These are phyloP conservation scores for Yamadazyma sp. DNA, from an alignment of 1,139 yeast genomes.

Conservation along the genomic window DNA sequence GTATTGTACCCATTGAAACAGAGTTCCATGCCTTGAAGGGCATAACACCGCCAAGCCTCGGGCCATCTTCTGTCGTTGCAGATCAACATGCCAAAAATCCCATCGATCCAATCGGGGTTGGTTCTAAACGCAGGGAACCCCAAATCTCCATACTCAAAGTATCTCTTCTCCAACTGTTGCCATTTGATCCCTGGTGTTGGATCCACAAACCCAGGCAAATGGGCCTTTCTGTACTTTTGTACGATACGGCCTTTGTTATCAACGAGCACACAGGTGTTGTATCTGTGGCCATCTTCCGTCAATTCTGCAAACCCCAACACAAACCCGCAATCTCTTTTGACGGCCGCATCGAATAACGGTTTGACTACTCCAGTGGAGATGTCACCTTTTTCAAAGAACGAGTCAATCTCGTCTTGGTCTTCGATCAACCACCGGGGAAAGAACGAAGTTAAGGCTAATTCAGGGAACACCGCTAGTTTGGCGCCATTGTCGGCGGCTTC, in stretches of 20 bases:
- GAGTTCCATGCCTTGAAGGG: slow-evolving; percentile 30
- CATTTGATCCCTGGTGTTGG: slow-evolving; percentile 26
- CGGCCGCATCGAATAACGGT: slow-evolving; percentile 32
- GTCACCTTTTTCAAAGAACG: slow-evolving; percentile 32
- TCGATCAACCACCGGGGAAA: slow-evolving; percentile 27
- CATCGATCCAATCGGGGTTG: slow-evolving; percentile 29
- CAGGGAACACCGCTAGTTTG: slow-evolving; percentile 25
- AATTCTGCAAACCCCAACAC: slow-evolving; percentile 35
- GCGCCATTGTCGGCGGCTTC: slow-evolving; percentile 20
- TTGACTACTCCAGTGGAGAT: slow-evolving; percentile 21
- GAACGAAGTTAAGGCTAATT: slow-evolving; percentile 24
- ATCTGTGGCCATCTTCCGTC: slow-evolving; percentile 32
- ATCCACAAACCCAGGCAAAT: slow-evolving; percentile 29
- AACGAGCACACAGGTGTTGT: slow-evolving; percentile 29
- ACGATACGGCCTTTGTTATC: slow-evolving; percentile 22
- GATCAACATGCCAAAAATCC: slow-evolving; percentile 30
- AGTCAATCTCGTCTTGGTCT: slow-evolving; percentile 29
- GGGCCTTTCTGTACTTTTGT: slow-evolving; percentile 27
- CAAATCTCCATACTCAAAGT: slow-evolving; percentile 29
- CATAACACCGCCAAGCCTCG: slow-evolving; percentile 35
- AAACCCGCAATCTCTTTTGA: slow-evolving; percentile 24
- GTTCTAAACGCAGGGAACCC: slow-evolving; percentile 27
- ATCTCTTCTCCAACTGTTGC: slow-evolving; percentile 35
- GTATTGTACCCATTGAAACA: slow-evolving; percentile 30
- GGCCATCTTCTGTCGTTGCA: slow-evolving; percentile 41